Evolutionary conservation across 306 rosid species (phyloP), one percentile per base, ranked within the genome.

Genomic region (Carpinus fangiana): DNA sequence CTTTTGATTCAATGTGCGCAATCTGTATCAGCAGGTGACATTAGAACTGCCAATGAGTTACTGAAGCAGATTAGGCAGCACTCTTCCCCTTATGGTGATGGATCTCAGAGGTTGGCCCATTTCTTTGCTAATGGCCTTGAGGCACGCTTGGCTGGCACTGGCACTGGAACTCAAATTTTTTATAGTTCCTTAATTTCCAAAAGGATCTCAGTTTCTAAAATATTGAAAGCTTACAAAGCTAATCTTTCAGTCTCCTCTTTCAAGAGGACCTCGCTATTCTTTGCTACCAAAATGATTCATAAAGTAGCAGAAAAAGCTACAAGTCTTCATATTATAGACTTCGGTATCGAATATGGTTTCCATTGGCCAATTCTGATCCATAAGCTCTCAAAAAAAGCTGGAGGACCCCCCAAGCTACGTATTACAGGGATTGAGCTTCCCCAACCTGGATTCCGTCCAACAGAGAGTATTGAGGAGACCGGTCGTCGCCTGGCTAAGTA

Each of bases 361-460:
- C 94, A 90, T 34, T 93, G 98, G 98, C 96, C 98, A 0, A 82
- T 84, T 86, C 93, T 93, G 2, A 82, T 93, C 70, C 84, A 85
- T 7, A 28, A 0, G 14, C 89, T 93, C 47, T 83, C 96, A 9
- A 18, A 45, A 45, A 83, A 91, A 65, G 72, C 69, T 2, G 88
- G 84, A 0, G 95, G 93, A 26, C 87, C 64, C 86, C 82, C 18
- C 31, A 83, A 83, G 76, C 79, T 86, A 52, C 84, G 89, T 14
- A 83, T 86, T 71, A 93, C 98, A 0, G 98, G 95, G 75, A 91
- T 93, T 61, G 98, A 93, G 76, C 65, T 81, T 84, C 98, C 98
- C 26, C 93, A 88, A 68, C 79, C 85, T 5, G 97, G 98, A 23
- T 93, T 93, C 77, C 90, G 97, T n/a, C 98, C 98, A 0, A 70